Evolutionary conservation across 1,284 basidiomycete genomes (phyloP), one percentile per base, ranked within the genome.

Genomic region (Apiotrichum gracile): DNA sequence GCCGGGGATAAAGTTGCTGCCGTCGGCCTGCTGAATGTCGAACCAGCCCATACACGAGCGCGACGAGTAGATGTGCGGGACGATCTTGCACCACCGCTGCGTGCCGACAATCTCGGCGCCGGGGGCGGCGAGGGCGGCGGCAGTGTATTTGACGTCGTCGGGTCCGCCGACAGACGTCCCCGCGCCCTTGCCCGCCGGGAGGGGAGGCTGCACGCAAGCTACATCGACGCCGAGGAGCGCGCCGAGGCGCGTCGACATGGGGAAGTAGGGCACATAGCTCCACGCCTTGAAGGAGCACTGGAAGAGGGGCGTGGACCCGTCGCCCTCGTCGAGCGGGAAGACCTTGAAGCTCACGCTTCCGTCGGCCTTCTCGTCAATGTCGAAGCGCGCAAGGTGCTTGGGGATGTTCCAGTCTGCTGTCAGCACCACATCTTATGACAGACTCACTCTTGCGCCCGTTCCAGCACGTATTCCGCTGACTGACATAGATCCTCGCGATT

Each of bases 391-490:
- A 39, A 52, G 44, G 31, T 52, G 51, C 31, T 52, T 52, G 14
- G 51, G 51, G 38, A 47, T 52, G 51, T 52, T 52, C 51, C 51
- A 52, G 44, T 52, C 51, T 52, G 25, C 4, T 9, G n/a, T 4
- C 9, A n/a, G 16, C 34, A 40, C 22, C 39, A 25, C 39, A 35
- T 19, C 7, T 3, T 12, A 21, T 26, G 17, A 3, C 40, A 7
- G 2, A 42, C 44, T 22, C 38, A 52, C 51, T 52, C 31, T 37
- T 52, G n/a, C 51, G 44, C 12, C 51, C 51, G 39, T 52, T 52
- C 44, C 45, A 52, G 24, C 38, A 35, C n/a, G 51, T 52, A 16
- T 52, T 47, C 5, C 45, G 44, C 51, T 52, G 51, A 21, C 44
- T 47, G n/a, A 52, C 51, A 24, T 52, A 52, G 38, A 52, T 52